phyloP scores from a whole-genome alignment of 352 stramenopile genomes.

The Achlya hypogyna region DNA sequence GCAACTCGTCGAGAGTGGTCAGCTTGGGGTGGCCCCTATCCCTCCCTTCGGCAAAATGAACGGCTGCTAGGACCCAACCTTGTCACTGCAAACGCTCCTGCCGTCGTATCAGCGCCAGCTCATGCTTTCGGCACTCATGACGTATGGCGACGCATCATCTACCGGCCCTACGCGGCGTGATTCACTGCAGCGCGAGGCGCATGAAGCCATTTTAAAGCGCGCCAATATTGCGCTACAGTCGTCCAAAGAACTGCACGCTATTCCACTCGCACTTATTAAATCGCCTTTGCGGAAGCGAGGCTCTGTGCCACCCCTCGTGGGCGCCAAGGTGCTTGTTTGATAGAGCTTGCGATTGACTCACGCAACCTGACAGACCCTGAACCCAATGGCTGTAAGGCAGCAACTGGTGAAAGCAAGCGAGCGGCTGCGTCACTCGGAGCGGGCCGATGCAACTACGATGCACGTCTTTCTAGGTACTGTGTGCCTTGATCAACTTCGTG shows the following conservation, averaged over 20 bases:
- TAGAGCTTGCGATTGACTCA: too few relatives aligned
- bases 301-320: too few relatives aligned
- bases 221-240: background rate
- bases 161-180: background rate
- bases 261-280: background rate
- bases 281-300: background rate
- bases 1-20: background rate
- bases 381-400: background rate
- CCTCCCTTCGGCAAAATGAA: background rate
- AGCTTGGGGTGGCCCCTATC: background rate
- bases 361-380: too few relatives aligned
- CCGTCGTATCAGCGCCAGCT: constrained; percentile 4
- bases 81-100: constrained; percentile 3
- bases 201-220: background rate
- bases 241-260: background rate
- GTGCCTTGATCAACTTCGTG: background rate
- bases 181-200: background rate
- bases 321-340: too few relatives aligned
- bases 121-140: constrained; percentile 2
- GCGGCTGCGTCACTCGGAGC: background rate
- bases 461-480: background rate
- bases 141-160: background rate
- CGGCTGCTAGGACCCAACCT: background rate
- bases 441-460: background rate
- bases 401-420: background rate